Base-by-base conservation (phyloP, 768 basidiomycete genomes). In the Boletales sp. region DNA sequence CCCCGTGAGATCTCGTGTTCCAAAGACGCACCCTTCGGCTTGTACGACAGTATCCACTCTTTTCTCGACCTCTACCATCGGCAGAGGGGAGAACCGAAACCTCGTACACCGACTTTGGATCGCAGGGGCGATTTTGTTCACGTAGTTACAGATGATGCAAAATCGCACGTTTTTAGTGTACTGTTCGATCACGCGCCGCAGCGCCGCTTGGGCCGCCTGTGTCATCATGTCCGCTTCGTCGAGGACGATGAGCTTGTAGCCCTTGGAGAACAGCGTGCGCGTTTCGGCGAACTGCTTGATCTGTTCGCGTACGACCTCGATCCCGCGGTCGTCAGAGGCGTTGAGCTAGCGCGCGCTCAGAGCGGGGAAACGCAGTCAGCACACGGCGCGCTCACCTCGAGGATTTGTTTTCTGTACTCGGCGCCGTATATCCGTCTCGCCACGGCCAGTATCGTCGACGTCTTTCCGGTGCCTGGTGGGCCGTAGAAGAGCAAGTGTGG, bases 171-270 rank as follows among this genome's bases (percentile, higher is more conserved):
- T 98, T 71, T 87, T 92, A 17, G 96, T 99, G 69, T 96, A 98
- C 57, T 96, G 94, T 69, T 99, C 96, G 57, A 99, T 97, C 33
- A 98, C 88, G 60, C 96, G 87, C 28, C 96, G 88, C 30, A 99
- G 81, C 21, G 96, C 96, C 4, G 94, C 90, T 65, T 99, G 96
- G 2, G 96, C 96, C 49, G 90, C 87, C 55, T 93, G 87, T 0
- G 96, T 99, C 96, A 99, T 99, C 95, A 96, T 96, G 75, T 99
- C 96, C n/a, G 96, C 96, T 70, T 99, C 96, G 59, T 99, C 96
- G 32, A 99, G 82, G 54, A 99, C 85, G 69, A 99, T 95, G 65
- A 99, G 85, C 63, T 98, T 99, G 81, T 86, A 98, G 15, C 92
- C 92, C 61, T 94, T 94, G 12, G 92, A 83, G 64, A 84, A 87